Evolutionary conservation across 2,329 filamentous ascomycete genomes (phyloP), one percentile per base, ranked within the genome.

Genomic region (Magnaporthales sp.): DNA sequence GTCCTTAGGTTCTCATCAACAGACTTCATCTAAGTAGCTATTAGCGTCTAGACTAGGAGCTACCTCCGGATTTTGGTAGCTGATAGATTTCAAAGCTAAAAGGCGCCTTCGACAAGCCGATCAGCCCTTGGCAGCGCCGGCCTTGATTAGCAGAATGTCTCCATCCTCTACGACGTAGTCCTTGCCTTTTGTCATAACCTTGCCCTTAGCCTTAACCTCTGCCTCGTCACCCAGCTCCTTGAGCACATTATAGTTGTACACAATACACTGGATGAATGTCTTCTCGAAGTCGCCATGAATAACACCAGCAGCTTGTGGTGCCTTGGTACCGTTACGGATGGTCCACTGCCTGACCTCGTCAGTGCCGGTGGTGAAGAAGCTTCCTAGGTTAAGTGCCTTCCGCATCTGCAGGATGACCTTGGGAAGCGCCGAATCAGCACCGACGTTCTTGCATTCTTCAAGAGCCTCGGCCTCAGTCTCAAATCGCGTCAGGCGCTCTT

Each of bases 331-430:
- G 75, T 91, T 93, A 68, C 95, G 89, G 76, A 99, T 92, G 29
- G 95, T 99, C 96, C 95, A 99, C 82, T 99, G 95, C 73, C 95
- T 88, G 70, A 99, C 95, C 82, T 99, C 95, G 76, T 99, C 96
- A 27, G 93, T 81, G 74, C 95, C 95, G 38, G 91, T 93, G 66
- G 95, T 99, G 88, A 99, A 99, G 86, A 99, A 99, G 77, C 91
- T 95, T 76, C 90, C 90, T 58, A 99, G 85, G 80, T 95, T 90
- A 72, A 99, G 84, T 19, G 88, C 89, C 81, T 95, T 93, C 75
- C 95, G 91, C 95, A 99, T 99, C 72, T 92, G 91, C 26, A 87
- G 83, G 75, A 99, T 89, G 75, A 96, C 86, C 86, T 98, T 98
- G 74, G 93, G 93, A 65, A 99, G 84, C 27, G 91, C 91, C 7